Evolutionary conservation across 805 yeast species (phyloP).

Genomic region (Suhomyces kilbournensis): DNA sequence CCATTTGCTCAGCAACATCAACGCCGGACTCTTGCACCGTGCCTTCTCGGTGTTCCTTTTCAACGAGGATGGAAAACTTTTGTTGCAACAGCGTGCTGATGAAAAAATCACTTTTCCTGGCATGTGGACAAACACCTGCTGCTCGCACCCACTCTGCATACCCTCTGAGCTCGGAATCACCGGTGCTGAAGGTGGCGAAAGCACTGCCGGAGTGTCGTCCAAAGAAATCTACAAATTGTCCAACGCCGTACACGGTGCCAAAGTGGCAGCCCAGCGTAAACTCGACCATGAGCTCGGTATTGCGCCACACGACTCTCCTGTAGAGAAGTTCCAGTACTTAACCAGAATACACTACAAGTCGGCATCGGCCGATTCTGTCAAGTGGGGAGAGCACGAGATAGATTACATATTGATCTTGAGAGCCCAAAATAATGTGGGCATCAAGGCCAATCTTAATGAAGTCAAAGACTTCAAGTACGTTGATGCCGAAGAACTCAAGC

Average conservation of each 20-base stretch:
- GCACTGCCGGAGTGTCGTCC: conserved; percentile 3
- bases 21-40: conserved; percentile 84
- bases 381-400: conserved; percentile 98
- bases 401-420: conserved; percentile 86
- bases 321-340: conserved; percentile 70
- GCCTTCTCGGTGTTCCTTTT: conserved; percentile 96
- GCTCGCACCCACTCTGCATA: conserved; percentile 93
- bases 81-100: conserved; percentile 92
- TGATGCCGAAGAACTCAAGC: conserved; percentile 57
- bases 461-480: conserved; percentile 82
- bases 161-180: conserved; percentile 69
- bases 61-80: conserved; percentile 68
- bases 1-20: conserved; percentile 82
- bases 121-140: conserved; percentile 99
- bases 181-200: conserved; percentile 5
- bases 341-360: conserved; percentile 96
- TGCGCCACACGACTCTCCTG: conserved; percentile 52
- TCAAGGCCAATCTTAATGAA: conserved; percentile 69
- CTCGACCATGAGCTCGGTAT: conserved; percentile 93
- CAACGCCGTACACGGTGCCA: conserved; percentile 72
- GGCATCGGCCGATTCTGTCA: conserved; percentile 60
- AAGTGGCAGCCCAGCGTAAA: conserved; percentile 87
- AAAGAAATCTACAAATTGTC: conserved; percentile 38
- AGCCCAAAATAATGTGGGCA: conserved; percentile 47
- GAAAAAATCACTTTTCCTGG: conserved; percentile 96